Evolutionary conservation across 768 basidiomycete genomes (phyloP).

Genomic region (Boletellus ananas): DNA sequence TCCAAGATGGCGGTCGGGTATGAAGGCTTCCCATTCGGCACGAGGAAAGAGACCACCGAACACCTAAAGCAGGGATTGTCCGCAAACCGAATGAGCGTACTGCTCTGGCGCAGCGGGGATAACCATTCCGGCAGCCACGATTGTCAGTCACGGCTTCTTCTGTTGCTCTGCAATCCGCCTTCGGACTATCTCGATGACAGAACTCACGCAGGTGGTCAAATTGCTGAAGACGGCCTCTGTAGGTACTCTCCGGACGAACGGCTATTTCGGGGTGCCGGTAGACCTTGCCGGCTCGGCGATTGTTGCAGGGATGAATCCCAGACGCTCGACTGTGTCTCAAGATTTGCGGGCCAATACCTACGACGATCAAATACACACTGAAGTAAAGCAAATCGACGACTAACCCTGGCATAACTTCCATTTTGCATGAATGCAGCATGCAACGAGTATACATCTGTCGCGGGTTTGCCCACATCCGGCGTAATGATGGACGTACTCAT

Average conservation of each 20-base stretch:
- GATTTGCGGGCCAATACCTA: constrained; percentile 25
- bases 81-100: constrained; percentile 3
- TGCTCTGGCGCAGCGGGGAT: constrained; percentile 3
- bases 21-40: constrained; percentile 1
- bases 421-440: constrained; percentile 33
- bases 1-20: constrained; percentile 1
- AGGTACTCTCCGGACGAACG: constrained; percentile 23
- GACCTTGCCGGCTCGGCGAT: constrained; percentile 21
- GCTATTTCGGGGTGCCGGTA: constrained; percentile 21
- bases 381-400: constrained; percentile 8
- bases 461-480: constrained; percentile 24
- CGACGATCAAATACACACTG: neutral
- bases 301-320: constrained; percentile 23
- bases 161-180: constrained; percentile 32
- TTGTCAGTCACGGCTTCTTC: constrained; percentile 22
- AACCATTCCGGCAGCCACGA: constrained; percentile 10
- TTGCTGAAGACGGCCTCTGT: constrained; percentile 30
- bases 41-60: constrained; percentile 1
- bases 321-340: constrained; percentile 26
- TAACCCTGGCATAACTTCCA: constrained; percentile 27
- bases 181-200: constrained; percentile 30
- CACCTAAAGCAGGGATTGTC: constrained; percentile 15
- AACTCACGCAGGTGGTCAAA: constrained; percentile 33
- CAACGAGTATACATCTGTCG: constrained; percentile 28
- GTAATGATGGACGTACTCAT: constrained; percentile 28